Evolutionary conservation across 148 eudicot species (phyloP).

Genomic region (Vaccinium darrowii): DNA sequence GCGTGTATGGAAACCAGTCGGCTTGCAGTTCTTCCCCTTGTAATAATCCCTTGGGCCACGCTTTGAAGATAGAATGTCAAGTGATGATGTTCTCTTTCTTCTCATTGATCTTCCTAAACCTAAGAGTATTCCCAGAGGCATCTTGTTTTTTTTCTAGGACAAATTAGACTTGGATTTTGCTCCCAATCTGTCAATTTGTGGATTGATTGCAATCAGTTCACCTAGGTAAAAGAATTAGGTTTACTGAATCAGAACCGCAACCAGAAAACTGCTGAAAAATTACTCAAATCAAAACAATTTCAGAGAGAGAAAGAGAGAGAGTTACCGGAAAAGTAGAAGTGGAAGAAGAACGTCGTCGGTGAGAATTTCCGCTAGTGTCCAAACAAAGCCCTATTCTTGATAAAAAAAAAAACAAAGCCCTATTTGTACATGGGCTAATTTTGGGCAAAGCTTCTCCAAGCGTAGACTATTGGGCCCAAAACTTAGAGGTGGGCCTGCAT

Average conservation of each 20-base stretch:
- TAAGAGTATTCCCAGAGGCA: conserved; percentile 72
- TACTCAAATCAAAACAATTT: not conserved
- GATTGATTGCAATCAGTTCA: not conserved
- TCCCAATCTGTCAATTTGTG: not conserved
- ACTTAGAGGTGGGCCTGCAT: not conserved
- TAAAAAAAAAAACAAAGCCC: not conserved
- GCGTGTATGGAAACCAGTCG: conserved; percentile 96
- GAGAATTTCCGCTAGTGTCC: not conserved
- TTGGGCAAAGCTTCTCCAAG: not conserved
- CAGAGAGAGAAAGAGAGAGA: not conserved
- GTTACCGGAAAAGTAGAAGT: not conserved
- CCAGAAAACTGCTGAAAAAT: not conserved
- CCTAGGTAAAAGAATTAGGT: not conserved
- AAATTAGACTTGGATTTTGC: not conserved
- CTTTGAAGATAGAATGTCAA: conserved; percentile 79
- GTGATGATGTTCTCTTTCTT: conserved; percentile 82
- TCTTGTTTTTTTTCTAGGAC: conserved; percentile 13
- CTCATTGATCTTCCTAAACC: conserved; percentile 80
- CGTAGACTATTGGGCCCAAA: not conserved
- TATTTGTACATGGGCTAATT: not conserved
- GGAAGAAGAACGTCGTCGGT: not conserved
- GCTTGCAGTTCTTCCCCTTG: conserved; percentile 97
- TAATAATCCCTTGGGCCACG: conserved; percentile 78
- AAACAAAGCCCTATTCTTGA: not conserved
- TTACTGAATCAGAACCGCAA: not conserved